Conservation (phyloP, 306 rosid species). For the Quercus alba region DNA sequence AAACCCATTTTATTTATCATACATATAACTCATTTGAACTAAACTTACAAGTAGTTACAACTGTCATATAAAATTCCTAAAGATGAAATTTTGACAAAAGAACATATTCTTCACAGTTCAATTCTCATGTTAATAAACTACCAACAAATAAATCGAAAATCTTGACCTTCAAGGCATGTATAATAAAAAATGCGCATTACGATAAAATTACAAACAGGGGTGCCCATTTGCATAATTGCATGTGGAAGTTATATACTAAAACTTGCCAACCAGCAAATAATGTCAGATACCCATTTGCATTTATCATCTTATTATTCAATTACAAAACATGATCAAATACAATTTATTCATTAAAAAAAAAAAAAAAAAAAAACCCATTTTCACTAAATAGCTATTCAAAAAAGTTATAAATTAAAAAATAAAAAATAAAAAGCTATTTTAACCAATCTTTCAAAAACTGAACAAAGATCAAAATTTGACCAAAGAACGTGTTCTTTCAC, state of each 20-base stretch:
- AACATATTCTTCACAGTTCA: background rate
- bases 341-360: background rate
- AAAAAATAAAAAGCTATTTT: background rate
- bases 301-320: background rate
- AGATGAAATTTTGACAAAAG: background rate
- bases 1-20: background rate
- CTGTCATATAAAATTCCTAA: background rate
- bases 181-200: too few relatives aligned
- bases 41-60: background rate
- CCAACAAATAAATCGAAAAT: background rate
- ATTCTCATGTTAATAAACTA: background rate
- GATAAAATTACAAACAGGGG: too few relatives aligned
- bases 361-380: too few relatives aligned
- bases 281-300: background rate
- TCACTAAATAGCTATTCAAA: background rate
- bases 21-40: background rate
- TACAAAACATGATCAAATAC: background rate
- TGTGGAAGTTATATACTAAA: background rate
- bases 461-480: background rate
- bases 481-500: background rate
- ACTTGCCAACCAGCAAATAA: background rate
- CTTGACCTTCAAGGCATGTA: too few relatives aligned
- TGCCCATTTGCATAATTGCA: background rate
- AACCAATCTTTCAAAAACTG: background rate
- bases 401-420: too few relatives aligned